These are phyloP conservation scores for Talaromyces islandicus DNA, from an alignment of 2,329 filamentous ascomycete species.

Conservation along the genomic window DNA sequence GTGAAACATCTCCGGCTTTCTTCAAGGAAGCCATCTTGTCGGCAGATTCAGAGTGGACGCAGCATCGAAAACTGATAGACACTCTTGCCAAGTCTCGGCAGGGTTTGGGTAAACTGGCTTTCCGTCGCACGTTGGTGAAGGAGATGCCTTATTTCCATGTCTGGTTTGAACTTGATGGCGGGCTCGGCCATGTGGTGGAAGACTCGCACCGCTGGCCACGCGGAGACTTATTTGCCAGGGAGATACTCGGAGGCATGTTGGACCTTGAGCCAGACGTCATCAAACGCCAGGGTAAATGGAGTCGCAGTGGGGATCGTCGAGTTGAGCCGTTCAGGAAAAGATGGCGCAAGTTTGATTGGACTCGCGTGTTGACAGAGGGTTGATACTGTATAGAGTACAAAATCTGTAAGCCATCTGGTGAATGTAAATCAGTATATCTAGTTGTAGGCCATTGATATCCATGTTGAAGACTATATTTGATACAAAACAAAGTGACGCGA, in stretches of 20 bases:
- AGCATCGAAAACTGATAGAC: conserved; percentile 92
- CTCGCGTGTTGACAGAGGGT: conserved; percentile 53
- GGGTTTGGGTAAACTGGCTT: conserved; percentile 72
- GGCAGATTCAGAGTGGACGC: conserved; percentile 87
- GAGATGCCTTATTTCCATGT: conserved; percentile 99
- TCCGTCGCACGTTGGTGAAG: conserved; percentile 75
- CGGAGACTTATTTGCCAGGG: conserved; percentile 87
- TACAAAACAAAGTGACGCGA: background rate
- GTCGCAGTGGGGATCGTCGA: conserved; percentile 57
- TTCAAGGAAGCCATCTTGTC: conserved; percentile 91
- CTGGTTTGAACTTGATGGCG: conserved; percentile 91
- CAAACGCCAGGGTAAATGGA: conserved; percentile 87
- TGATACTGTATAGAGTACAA: conserved; percentile 10
- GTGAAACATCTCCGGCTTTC: conserved; percentile 85
- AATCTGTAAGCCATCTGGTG: no score
- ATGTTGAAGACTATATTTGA: background rate
- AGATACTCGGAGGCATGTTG: conserved; percentile 88
- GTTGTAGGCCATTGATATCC: background rate
- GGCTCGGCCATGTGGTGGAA: conserved; percentile 87
- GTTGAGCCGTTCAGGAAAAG: conserved; percentile 72
- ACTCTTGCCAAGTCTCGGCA: conserved; percentile 55
- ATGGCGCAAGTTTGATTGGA: conserved; percentile 95
- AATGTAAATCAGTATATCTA: background rate
- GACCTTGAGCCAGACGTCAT: conserved; percentile 75
- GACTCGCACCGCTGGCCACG: conserved; percentile 78